These are phyloP conservation scores for Lithospermum erythrorhizon DNA, from an alignment of 257 asterid species.

Conservation along the genomic window DNA sequence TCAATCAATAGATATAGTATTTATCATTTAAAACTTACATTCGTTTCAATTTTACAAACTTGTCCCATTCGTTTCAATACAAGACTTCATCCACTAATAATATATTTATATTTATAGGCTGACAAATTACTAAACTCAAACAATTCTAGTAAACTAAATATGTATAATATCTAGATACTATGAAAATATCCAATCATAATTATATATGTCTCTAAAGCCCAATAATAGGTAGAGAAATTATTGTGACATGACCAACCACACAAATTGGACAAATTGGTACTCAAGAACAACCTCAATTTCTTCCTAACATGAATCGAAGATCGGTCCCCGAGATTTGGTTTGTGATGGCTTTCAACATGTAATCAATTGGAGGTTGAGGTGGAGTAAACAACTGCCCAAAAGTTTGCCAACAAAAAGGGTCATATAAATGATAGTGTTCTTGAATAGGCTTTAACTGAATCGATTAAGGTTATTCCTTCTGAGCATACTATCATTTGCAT, in stretches of 20 bases:
- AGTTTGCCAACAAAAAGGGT: conserved; percentile 84
- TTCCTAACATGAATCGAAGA: conserved; percentile 49
- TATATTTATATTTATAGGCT: conserved; percentile 7
- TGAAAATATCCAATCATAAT: conserved; percentile 19
- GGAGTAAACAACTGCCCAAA: conserved; percentile 75
- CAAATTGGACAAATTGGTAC: conserved; percentile 46
- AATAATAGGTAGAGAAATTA: conserved; percentile 47
- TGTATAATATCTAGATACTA: conserved; percentile 25
- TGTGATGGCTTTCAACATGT: conserved; percentile 52
- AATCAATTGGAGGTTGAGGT: conserved; percentile 59
- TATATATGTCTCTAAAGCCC: conserved; percentile 24
- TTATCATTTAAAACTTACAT: neutral
- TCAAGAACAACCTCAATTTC: conserved; percentile 15
- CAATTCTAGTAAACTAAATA: conserved; percentile 12
- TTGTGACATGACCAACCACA: conserved; percentile 57
- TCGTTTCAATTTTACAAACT: conserved; percentile 1
- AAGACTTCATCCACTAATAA: neutral
- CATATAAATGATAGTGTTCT: conserved; percentile 63
- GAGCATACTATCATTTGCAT: conserved; percentile 70
- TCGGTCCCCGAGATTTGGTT: conserved; percentile 46
- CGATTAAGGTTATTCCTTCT: conserved; percentile 64
- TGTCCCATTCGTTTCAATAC: neutral
- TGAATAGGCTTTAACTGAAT: conserved; percentile 52
- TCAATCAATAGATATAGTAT: too few species aligned
- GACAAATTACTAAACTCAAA: conserved; percentile 7